Evolutionary conservation across 345 rosid species (phyloP).

Genomic region (Moricandia arvensis): DNA sequence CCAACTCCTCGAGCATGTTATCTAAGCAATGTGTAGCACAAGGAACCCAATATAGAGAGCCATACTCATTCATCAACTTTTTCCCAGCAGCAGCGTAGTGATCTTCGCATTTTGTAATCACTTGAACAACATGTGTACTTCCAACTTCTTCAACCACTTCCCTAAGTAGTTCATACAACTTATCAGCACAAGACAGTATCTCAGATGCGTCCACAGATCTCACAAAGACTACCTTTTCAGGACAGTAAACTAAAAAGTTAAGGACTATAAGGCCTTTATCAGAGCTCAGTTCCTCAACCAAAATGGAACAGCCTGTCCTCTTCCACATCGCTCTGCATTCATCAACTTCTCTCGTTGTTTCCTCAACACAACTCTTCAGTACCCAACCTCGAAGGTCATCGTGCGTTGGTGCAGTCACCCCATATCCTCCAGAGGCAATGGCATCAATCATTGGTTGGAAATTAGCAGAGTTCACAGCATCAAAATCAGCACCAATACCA

Average conservation of each 20-base stretch:
- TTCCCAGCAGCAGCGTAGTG: constrained; percentile 59
- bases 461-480: constrained; percentile 64
- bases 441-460: constrained; percentile 71
- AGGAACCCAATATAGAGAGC: constrained; percentile 77
- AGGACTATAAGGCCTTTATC: constrained; percentile 51
- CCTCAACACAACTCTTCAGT: constrained; percentile 67
- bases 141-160: constrained; percentile 83
- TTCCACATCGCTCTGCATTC: constrained; percentile 50
- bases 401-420: constrained; percentile 44
- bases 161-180: constrained; percentile 55
- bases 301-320: constrained; percentile 69
- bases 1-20: constrained; percentile 74
- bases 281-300: constrained; percentile 64
- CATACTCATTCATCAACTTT: constrained; percentile 57
- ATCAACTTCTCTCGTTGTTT: constrained; percentile 53
- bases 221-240: constrained; percentile 60
- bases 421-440: constrained; percentile 54
- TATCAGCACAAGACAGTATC: constrained; percentile 50
- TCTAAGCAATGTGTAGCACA: constrained; percentile 70
- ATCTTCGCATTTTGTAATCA: constrained; percentile 66
- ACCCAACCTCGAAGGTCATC: constrained; percentile 72
- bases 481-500: constrained; percentile 77
- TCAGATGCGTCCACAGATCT: constrained; percentile 68
- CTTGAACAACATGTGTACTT: constrained; percentile 65
- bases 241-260: constrained; percentile 56